These are phyloP conservation scores for Fonsecaea multimorphosa DNA, from an alignment of 2,329 filamentous ascomycete species.

Conservation along the genomic window DNA sequence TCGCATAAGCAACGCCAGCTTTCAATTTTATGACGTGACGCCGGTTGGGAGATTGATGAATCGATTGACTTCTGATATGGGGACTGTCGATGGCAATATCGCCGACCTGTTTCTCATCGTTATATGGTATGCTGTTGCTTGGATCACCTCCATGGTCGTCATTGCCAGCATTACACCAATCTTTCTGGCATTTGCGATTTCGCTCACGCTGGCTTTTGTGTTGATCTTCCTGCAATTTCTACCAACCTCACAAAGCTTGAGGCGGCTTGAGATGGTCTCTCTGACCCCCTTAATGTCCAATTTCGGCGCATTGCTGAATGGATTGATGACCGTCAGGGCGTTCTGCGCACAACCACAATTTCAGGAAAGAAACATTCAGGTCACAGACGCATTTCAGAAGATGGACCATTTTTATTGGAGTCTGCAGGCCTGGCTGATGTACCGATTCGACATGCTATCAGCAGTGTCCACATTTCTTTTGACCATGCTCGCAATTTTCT, in stretches of 20 bases:
- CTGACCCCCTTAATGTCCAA: conserved; percentile 89
- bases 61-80: conserved; percentile 86
- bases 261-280: conserved; percentile 87
- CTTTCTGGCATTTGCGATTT: conserved; percentile 74
- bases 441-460: conserved; percentile 75
- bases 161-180: conserved; percentile 79
- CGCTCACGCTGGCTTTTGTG: conserved; percentile 72
- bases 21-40: conserved; percentile 89
- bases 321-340: conserved; percentile 83
- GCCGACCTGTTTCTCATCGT: conserved; percentile 74
- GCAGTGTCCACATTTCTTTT: conserved; percentile 75
- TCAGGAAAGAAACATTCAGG: conserved; percentile 76
- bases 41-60: conserved; percentile 92
- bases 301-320: conserved; percentile 85
- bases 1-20: conserved; percentile 77
- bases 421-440: conserved; percentile 82
- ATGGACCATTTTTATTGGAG: conserved; percentile 98
- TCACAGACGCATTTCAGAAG: conserved; percentile 87
- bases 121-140: conserved; percentile 72
- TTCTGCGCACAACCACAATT: conserved; percentile 81
- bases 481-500: conserved; percentile 75
- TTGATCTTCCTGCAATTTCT: conserved; percentile 77
- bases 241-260: conserved; percentile 80
- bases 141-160: conserved; percentile 74
- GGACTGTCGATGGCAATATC: conserved; percentile 86